These are phyloP conservation scores for Chrysanthemum lavandulifolium DNA, from an alignment of 129 eudicot genomes.

Conservation along the genomic window DNA sequence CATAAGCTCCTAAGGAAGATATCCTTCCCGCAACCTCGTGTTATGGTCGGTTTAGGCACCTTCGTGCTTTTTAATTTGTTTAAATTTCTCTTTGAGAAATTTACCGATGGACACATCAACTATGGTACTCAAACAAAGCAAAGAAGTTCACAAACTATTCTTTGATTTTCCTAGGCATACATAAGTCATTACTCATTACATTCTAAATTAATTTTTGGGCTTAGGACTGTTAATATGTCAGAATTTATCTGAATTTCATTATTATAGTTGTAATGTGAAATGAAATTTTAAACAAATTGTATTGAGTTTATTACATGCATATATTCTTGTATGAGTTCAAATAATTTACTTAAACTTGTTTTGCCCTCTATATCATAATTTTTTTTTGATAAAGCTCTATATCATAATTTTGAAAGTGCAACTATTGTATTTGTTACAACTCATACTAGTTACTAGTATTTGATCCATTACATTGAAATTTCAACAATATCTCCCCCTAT, in stretches of 20 bases:
- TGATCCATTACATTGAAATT: no score
- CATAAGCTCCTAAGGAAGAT: constrained; percentile 91
- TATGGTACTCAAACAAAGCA: constrained; percentile 88
- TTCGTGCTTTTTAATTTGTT: constrained; percentile 71
- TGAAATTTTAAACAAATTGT: constrained; percentile 2
- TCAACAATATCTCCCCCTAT: no score
- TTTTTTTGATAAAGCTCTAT: background rate
- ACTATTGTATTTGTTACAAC: no score
- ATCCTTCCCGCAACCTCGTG: constrained; percentile 94
- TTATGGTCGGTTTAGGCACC: constrained; percentile 95
- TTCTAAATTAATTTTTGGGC: background rate
- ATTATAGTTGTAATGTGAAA: background rate
- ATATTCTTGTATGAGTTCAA: constrained; percentile 19
- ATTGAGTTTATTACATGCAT: constrained; percentile 2
- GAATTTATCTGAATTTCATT: background rate
- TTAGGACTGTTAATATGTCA: background rate
- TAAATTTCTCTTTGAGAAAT: constrained; percentile 75
- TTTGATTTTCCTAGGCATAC: background rate
- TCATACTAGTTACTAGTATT: no score
- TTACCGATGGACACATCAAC: constrained; percentile 74
- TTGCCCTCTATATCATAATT: constrained; percentile 10
- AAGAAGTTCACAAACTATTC: constrained; percentile 36
- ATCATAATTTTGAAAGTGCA: background rate
- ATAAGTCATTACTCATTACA: background rate
- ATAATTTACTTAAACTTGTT: background rate